phyloP scores from a whole-genome alignment of 2,329 filamentous ascomycete genomes.

The Fusarium coicis region DNA sequence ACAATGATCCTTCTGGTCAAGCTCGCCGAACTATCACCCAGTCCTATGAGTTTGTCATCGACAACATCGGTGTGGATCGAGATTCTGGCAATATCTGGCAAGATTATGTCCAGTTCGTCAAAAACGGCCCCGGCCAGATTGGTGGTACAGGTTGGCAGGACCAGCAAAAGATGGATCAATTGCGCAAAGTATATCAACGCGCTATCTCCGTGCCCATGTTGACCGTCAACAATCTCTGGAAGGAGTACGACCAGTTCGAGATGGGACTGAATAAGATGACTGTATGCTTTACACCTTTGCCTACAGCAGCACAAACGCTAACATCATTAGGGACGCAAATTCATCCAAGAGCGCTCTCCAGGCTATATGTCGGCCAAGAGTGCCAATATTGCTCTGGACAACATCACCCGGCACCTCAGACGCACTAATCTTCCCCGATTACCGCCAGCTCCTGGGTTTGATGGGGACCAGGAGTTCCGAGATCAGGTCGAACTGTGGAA shows the following conservation, averaged over 20 bases:
- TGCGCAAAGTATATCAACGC: conserved; percentile 92
- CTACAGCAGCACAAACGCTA: conserved; percentile 36
- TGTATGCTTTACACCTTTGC: conserved; percentile 58
- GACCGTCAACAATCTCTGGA: conserved; percentile 88
- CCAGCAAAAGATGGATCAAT: conserved; percentile 94
- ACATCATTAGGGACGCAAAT: conserved; percentile 80
- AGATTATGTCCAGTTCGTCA: conserved; percentile 95
- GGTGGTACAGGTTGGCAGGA: conserved; percentile 94
- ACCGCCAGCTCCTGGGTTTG: conserved; percentile 85
- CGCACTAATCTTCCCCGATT: conserved; percentile 83
- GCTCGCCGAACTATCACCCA: conserved; percentile 83
- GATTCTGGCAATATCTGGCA: conserved; percentile 91
- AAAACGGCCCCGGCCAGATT: conserved; percentile 84
- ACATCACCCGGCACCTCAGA: conserved; percentile 80
- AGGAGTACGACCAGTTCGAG: conserved; percentile 97
- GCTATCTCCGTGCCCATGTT: conserved; percentile 89
- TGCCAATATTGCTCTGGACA: conserved; percentile 89
- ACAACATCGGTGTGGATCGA: conserved; percentile 89
- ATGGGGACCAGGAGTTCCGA: conserved; percentile 85
- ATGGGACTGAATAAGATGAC: conserved; percentile 93
- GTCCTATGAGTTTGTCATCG: conserved; percentile 92
- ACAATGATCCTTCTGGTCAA: conserved; percentile 78
- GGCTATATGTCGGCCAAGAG: conserved; percentile 96
- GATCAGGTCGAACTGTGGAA: conserved; percentile 91
- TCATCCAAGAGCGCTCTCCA: conserved; percentile 90